Conservation (phyloP, 2,329 filamentous ascomycete species). For the Xylaria multiplex region DNA sequence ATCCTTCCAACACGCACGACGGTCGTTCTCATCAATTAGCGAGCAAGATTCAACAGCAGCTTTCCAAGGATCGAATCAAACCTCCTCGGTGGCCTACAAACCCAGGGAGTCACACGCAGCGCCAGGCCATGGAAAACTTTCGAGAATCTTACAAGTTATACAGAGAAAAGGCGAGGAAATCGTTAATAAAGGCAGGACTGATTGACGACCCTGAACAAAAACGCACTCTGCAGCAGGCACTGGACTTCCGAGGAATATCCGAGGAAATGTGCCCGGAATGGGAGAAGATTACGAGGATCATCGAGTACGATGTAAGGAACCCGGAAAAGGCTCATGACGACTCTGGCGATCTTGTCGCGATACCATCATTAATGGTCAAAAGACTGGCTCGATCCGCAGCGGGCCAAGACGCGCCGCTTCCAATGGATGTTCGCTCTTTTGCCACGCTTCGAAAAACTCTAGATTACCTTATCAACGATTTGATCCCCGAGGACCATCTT, state of each 20-base stretch:
- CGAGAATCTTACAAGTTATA: slow-evolving; percentile 67
- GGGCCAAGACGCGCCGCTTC: slow-evolving; percentile 73
- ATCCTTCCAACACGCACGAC: slow-evolving; percentile 23
- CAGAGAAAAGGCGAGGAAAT: slow-evolving; percentile 64
- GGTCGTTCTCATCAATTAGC: slow-evolving; percentile 50
- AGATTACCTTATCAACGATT: slow-evolving; percentile 70
- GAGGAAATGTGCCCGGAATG: slow-evolving; percentile 77
- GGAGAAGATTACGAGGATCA: slow-evolving; percentile 71
- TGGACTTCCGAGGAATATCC: slow-evolving; percentile 74
- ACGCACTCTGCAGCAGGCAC: slow-evolving; percentile 70
- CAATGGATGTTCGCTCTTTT: slow-evolving; percentile 73
- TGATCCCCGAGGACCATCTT: slow-evolving; percentile 65
- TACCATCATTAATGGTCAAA: slow-evolving; percentile 69
- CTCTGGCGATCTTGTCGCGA: slow-evolving; percentile 56
- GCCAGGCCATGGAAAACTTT: slow-evolving; percentile 63
- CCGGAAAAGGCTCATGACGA: slow-evolving; percentile 62
- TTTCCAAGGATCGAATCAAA: slow-evolving; percentile 64
- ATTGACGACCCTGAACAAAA: slow-evolving; percentile 73
- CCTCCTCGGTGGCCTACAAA: slow-evolving; percentile 66
- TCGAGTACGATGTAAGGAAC: slow-evolving; percentile 66
- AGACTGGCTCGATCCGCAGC: slow-evolving; percentile 74
- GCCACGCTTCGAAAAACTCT: slow-evolving; percentile 67
- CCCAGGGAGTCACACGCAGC: slow-evolving; percentile 62
- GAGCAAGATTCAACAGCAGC: slow-evolving; percentile 61
- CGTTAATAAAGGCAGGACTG: slow-evolving; percentile 67